Evolutionary conservation across 306 rosid genomes (phyloP).

Genomic region (Pyrus communis): DNA sequence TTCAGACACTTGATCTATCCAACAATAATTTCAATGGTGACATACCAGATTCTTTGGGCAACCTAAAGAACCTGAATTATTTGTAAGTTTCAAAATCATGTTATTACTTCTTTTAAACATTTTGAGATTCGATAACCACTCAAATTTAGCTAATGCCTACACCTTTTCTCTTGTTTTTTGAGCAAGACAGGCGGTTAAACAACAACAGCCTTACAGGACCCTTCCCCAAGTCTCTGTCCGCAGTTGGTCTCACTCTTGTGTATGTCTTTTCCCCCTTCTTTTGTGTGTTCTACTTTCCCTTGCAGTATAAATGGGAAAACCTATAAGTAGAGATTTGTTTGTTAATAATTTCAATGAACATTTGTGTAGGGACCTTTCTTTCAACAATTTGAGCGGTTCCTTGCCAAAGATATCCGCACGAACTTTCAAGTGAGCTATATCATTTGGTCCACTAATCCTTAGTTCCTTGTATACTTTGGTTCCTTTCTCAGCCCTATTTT

Average conservation of each 20-base stretch:
- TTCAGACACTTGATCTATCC: constrained; percentile 92
- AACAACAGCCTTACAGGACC: constrained; percentile 92
- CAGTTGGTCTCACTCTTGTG: constrained; percentile 79
- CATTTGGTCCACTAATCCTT: neutral
- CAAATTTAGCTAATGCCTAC: constrained; percentile 12
- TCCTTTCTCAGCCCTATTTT: neutral
- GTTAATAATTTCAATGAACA: constrained; percentile 9
- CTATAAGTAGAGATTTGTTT: neutral
- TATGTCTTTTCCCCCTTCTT: constrained; percentile 41
- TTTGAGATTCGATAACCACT: constrained; percentile 8
- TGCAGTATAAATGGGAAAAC: neutral
- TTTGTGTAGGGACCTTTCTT: constrained; percentile 79
- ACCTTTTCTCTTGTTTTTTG: constrained; percentile 17
- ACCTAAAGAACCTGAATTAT: constrained; percentile 73
- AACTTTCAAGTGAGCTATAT: constrained; percentile 75
- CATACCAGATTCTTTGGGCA: constrained; percentile 83
- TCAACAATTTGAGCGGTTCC: constrained; percentile 83
- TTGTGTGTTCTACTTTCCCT: neutral
- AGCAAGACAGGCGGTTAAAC: constrained; percentile 72
- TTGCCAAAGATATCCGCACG: constrained; percentile 83
- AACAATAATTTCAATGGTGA: constrained; percentile 59
- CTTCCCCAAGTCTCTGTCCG: constrained; percentile 72
- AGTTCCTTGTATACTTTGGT: constrained; percentile 2
- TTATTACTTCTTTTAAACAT: neutral
- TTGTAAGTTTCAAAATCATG: constrained; percentile 53